These are phyloP conservation scores for Ceriops zippeliana DNA, from an alignment of 345 rosid genomes.

Conservation along the genomic window DNA sequence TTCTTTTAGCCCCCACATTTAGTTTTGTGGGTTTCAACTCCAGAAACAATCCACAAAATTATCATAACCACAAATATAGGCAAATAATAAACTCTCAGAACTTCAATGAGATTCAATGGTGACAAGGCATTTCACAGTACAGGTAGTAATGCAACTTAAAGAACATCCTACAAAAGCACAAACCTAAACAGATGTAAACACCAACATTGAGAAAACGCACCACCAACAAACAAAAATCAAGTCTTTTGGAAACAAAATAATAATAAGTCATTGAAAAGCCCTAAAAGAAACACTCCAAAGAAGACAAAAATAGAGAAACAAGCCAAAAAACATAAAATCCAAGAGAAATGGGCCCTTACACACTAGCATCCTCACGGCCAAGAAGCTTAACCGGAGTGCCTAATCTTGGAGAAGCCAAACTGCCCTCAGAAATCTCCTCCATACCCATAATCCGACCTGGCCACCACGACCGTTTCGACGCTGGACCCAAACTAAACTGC, in stretches of 20 bases:
- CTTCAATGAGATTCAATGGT: too few relatives aligned
- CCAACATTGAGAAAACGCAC: too few relatives aligned
- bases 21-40: too few relatives aligned
- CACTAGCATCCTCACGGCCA: constrained; percentile 90
- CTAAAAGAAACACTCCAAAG: neutral
- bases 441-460: constrained; percentile 81
- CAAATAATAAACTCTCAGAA: too few relatives aligned
- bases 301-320: neutral
- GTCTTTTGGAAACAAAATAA: neutral
- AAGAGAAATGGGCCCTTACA: constrained; percentile 53
- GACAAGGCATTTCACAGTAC: neutral
- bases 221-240: too few relatives aligned
- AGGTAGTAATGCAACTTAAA: neutral
- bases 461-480: constrained; percentile 99
- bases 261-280: neutral
- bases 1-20: too few relatives aligned
- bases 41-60: too few relatives aligned
- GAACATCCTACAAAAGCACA: neutral
- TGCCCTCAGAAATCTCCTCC: constrained; percentile 68
- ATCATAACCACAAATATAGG: too few relatives aligned
- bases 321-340: neutral
- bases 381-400: constrained; percentile 98
- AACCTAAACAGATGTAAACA: too few relatives aligned
- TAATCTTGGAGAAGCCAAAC: constrained; percentile 69
- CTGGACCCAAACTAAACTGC: constrained; percentile 95